Evolutionary conservation across 176 grass and related monocot genomes (phyloP).

Genomic region (Rhynchospora pubera): DNA sequence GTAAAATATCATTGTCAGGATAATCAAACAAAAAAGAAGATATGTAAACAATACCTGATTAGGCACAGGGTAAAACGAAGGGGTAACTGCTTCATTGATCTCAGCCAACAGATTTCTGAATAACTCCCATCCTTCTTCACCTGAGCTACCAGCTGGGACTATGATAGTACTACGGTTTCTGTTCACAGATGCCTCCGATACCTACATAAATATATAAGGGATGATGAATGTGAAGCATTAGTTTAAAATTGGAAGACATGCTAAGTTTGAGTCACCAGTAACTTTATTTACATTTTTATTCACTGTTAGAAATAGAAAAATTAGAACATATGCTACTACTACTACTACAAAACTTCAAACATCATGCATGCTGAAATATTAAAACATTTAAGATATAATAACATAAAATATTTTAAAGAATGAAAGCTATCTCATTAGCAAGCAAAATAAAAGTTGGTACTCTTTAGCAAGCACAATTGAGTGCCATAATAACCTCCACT

Average conservation of each 20-base stretch:
- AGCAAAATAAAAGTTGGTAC: background rate
- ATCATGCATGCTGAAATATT: background rate
- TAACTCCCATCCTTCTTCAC: constrained; percentile 97
- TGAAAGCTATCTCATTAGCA: background rate
- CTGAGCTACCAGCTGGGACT: constrained; percentile 87
- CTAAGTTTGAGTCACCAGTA: background rate
- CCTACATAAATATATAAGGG: constrained; percentile 26
- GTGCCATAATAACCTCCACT: constrained; percentile 4
- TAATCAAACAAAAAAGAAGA: background rate
- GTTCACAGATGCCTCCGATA: constrained; percentile 92
- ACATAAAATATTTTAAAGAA: background rate
- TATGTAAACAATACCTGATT: constrained; percentile 53
- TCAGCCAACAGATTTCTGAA: constrained; percentile 88
- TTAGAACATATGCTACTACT: background rate
- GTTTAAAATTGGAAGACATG: background rate
- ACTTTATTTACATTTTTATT: background rate
- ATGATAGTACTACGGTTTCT: constrained; percentile 97
- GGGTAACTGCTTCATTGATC: constrained; percentile 72
- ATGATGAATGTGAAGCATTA: background rate
- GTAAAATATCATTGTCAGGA: background rate
- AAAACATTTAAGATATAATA: background rate
- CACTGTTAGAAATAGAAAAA: background rate
- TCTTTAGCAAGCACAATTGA: background rate
- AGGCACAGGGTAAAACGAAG: constrained; percentile 49
- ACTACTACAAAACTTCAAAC: background rate